Base-by-base conservation (phyloP, 2,329 filamentous ascomycete genomes). In the Xylariaceae sp. region DNA sequence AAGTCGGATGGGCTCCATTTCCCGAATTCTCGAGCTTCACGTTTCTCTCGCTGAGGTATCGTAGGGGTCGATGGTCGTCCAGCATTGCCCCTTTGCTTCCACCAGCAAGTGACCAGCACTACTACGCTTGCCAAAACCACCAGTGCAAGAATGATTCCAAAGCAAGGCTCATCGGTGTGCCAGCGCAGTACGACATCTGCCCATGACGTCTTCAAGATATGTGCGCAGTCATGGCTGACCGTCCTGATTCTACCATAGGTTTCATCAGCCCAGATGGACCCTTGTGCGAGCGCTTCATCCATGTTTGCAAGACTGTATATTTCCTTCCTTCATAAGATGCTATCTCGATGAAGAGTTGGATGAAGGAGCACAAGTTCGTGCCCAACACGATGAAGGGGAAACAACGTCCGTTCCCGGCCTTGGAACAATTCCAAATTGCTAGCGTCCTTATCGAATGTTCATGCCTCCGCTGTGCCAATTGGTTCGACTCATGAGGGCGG, bases 1-100 rank as follows among this genome's bases (percentile, higher is more conserved):
- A 70, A 71, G 51, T 69, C 66, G 1, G 69, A 71, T 7, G 68
- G 66, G 23, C 51, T 52, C 69, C 69, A 70, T 57, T 69, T 70
- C 2, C 69, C 69, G 59, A 57, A 66, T 63, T 70, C 68, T 13
- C 68, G 66, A 2, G 58, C 13, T 52, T 61, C 57, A 4, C 65
- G 67, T 59, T 71, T 71, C 58, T 70, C 69, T 35, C 70, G 66
- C 15, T 58, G 61, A 23, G 66, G 65, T 9, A 60, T 57, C 10
- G 68, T 68, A 6, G 68, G 68, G 2, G 67, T 69, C 15, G 59
- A 50, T 18, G 68, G 65, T 11, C 68, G 64, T 17, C 44, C 48
- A 6, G 56, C 51, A 18, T 49, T 13, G n/a, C 57, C 52, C 15
- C 30, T 58, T 11, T 60, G 49, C 18, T 48, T 66, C 42, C 55